Percentiles rank a stretch among this genome's conserved stretches.
Evolutionary conservation across 768 basidiomycete genomes (phyloP).

Genomic region (Phanerochaete sordida): DNA sequence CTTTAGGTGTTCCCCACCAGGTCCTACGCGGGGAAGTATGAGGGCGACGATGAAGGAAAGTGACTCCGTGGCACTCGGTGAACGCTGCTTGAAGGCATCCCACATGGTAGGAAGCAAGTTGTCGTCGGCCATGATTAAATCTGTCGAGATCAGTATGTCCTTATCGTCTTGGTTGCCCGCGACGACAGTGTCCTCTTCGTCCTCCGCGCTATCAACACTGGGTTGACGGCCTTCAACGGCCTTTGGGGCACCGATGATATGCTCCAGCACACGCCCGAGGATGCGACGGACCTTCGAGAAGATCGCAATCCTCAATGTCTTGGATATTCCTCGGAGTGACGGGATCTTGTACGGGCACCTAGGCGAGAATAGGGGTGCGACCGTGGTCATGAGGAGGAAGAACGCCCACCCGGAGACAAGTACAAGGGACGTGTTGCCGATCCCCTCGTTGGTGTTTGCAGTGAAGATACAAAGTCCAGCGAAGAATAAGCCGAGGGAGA

Average conservation of each 20-base stretch:
- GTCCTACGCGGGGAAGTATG: background rate
- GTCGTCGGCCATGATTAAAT: background rate
- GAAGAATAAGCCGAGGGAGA: conserved; percentile 5
- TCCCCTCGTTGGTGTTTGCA: background rate
- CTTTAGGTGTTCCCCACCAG: background rate
- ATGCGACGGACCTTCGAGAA: background rate
- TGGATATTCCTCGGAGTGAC: background rate
- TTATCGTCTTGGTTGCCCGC: background rate
- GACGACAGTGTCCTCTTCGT: background rate
- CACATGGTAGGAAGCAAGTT: background rate
- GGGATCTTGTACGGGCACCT: background rate
- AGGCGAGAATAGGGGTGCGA: background rate
- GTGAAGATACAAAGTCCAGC: conserved; percentile 1
- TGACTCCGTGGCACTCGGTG: no score
- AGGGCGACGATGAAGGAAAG: background rate
- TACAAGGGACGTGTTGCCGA: background rate
- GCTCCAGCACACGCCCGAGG: background rate
- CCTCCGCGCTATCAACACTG: no score
- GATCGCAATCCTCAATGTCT: background rate
- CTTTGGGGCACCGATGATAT: background rate
- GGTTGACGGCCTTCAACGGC: no score
- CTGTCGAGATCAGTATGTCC: background rate
- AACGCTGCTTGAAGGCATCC: background rate
- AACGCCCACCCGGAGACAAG: conserved; percentile 1
- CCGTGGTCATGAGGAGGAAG: background rate